phyloP scores from a whole-genome alignment of 768 basidiomycete species.

The Calocybe gangraenosa region DNA sequence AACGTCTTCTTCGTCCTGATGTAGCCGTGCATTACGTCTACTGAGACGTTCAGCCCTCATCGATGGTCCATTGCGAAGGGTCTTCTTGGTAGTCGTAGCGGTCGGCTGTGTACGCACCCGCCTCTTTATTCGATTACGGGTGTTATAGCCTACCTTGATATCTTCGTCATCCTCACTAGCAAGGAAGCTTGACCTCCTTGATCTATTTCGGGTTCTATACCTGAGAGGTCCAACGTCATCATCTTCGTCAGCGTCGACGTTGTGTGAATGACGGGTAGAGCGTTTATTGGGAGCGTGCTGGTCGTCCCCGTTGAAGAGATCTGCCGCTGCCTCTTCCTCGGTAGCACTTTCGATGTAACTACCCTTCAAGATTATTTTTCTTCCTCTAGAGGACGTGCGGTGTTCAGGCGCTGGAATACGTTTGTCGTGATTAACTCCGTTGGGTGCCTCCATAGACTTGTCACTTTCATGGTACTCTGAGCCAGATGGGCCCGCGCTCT shows the following conservation, averaged over 20 bases:
- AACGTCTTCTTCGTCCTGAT: conserved; percentile 45
- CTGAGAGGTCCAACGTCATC: conserved; percentile 23
- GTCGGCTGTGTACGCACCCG: conserved; percentile 10
- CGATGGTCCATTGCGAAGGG: conserved; percentile 13
- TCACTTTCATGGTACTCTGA: conserved; percentile 50
- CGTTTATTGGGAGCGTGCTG: conserved; percentile 6
- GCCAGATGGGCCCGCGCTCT: conserved; percentile 33
- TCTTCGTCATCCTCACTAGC: conserved; percentile 46
- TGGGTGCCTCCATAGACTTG: conserved; percentile 32
- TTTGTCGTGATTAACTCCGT: conserved; percentile 28
- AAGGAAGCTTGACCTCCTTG: conserved; percentile 27
- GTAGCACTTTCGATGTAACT: conserved; percentile 42
- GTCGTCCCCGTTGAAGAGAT: conserved; percentile 28
- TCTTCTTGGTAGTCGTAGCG: conserved; percentile 2
- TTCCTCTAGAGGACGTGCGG: conserved; percentile 32
- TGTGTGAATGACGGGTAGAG: conserved; percentile 16
- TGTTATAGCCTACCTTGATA: conserved; percentile 29
- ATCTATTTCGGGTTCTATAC: conserved; percentile 17
- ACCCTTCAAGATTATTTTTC: conserved; percentile 29
- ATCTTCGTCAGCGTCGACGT: conserved; percentile 20
- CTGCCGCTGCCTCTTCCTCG: conserved; percentile 35
- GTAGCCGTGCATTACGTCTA: conserved; percentile 23
- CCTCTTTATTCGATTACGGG: conserved; percentile 36
- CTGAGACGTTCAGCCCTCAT: conserved; percentile 25
- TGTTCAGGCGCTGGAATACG: conserved; percentile 25